These are phyloP conservation scores for Mediolabrus comicus DNA, from an alignment of 108 stramenopile genomes.

Conservation along the genomic window DNA sequence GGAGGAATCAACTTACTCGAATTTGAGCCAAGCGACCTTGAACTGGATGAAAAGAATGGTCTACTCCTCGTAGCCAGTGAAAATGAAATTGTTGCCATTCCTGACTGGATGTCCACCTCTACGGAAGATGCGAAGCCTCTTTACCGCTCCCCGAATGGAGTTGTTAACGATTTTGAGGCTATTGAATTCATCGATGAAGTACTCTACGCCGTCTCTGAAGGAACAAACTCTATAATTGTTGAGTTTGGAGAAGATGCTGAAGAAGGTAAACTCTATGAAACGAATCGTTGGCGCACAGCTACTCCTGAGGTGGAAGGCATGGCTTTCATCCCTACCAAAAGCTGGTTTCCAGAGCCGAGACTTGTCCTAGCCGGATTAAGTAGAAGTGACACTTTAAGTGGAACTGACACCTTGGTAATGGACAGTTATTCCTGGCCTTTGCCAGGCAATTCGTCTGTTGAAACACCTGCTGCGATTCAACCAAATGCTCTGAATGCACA, in stretches of 20 bases:
- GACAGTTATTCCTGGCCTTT: too few relatives aligned
- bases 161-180: not conserved
- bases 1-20: not conserved
- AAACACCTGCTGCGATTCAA: too few relatives aligned
- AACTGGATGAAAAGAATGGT: not conserved
- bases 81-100: not conserved
- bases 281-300: constrained; percentile 3
- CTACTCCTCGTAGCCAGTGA: not conserved
- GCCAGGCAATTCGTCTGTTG: too few relatives aligned
- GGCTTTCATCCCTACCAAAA: not conserved
- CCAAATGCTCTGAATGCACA: too few relatives aligned
- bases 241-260: not conserved
- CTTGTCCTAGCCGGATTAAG: too few relatives aligned
- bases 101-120: not conserved
- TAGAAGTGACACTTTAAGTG: too few relatives aligned
- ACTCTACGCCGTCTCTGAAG: constrained; percentile 13
- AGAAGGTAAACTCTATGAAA: not conserved
- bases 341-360: not conserved
- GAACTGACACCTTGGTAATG: too few relatives aligned
- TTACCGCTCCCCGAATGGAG: not conserved
- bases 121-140: not conserved
- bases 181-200: not conserved
- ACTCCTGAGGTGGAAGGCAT: constrained; percentile 1
- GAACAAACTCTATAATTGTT: not conserved
- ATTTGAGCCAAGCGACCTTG: not conserved